Evolutionary conservation across 257 asterid genomes (phyloP).

Genomic region (Solanum chilense): DNA sequence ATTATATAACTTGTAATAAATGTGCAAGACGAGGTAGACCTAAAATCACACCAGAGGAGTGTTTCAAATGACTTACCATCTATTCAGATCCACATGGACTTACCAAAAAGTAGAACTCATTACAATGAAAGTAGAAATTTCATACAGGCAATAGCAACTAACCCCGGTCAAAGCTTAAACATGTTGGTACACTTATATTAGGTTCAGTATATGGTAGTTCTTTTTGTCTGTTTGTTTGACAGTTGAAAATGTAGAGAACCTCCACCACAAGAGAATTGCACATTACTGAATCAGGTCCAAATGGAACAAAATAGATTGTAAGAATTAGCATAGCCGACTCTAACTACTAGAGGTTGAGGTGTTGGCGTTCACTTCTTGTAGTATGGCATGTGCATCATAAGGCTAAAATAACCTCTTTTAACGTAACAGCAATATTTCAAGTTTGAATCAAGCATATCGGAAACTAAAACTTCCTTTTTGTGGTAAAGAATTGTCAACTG

Average conservation of each 20-base stretch:
- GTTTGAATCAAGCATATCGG: neutral
- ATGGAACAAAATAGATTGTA: neutral
- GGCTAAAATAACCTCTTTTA: neutral
- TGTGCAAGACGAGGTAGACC: neutral
- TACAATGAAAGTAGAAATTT: neutral
- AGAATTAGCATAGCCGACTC: neutral
- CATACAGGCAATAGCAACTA: neutral
- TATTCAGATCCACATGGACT: neutral
- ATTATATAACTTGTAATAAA: neutral
- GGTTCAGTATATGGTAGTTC: neutral
- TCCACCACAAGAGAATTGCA: neutral
- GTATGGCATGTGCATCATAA: neutral
- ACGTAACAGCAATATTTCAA: neutral
- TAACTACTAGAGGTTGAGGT: neutral
- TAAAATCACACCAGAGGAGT: neutral
- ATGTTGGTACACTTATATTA: neutral
- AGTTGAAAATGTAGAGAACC: neutral
- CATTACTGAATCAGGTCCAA: neutral
- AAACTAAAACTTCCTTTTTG: neutral
- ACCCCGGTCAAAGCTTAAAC: neutral
- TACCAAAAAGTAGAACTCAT: neutral
- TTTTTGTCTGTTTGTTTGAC: neutral
- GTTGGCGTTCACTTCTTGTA: neutral
- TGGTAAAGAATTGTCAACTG: neutral
- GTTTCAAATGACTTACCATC: neutral